These are phyloP conservation scores for Boletus reticulatus DNA, from an alignment of 768 basidiomycete genomes.

Conservation along the genomic window DNA sequence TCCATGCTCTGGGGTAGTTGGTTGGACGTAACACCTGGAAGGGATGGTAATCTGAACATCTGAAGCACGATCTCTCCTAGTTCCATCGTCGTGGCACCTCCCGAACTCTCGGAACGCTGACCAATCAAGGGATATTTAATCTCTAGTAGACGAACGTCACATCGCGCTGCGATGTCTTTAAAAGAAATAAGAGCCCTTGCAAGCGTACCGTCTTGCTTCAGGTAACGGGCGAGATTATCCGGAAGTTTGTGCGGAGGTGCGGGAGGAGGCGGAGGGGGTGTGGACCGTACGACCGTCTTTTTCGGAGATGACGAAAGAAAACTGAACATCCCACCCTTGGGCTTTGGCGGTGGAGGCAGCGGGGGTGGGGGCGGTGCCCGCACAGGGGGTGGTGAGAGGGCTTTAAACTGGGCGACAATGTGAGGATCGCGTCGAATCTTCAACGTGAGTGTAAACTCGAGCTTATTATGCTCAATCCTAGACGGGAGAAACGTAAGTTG, in stretches of 20 bases:
- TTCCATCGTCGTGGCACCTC: constrained; percentile 61
- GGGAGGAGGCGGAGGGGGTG: constrained; percentile 33
- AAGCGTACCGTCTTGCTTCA: constrained; percentile 84
- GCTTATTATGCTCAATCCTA: constrained; percentile 90
- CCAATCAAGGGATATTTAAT: constrained; percentile 80
- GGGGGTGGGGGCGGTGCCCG: constrained; percentile 41
- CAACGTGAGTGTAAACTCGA: constrained; percentile 90
- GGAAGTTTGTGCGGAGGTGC: constrained; percentile 45
- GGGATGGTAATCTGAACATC: constrained; percentile 83
- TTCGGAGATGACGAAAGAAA: constrained; percentile 75
- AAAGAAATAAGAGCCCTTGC: constrained; percentile 87
- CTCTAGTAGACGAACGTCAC: constrained; percentile 84
- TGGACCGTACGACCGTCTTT: constrained; percentile 55
- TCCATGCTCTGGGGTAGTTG: constrained; percentile 90
- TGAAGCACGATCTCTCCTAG: constrained; percentile 89
- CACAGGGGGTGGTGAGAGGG: constrained; percentile 49
- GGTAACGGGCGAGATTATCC: constrained; percentile 78
- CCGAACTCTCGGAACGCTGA: constrained; percentile 54
- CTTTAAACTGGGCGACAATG: constrained; percentile 74
- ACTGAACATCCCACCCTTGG: constrained; percentile 64
- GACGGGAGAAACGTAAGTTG: not conserved
- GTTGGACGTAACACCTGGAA: constrained; percentile 76
- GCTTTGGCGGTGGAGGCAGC: constrained; percentile 49
- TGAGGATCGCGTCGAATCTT: constrained; percentile 87
- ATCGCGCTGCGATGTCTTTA: constrained; percentile 79